A percentile compares a stretch with the other conserved stretches of the same genome.
Evolutionary conservation across 139 green algal genomes (phyloP).

Genomic region (Yamagishiella unicocca): DNA sequence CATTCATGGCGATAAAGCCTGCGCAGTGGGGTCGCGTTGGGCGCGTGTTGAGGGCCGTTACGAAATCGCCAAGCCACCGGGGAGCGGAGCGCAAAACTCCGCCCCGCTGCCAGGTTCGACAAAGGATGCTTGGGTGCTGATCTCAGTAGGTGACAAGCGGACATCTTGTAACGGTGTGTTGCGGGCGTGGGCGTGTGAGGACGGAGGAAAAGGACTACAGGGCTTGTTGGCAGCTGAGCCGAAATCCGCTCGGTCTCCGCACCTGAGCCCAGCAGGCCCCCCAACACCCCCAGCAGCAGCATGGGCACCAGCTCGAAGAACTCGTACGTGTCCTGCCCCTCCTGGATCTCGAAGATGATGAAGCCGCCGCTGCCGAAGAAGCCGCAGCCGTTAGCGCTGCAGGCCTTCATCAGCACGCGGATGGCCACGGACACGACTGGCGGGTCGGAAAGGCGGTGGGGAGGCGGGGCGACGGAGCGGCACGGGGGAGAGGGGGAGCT

Average conservation of each 20-base stretch:
- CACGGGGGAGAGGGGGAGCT: too few relatives aligned
- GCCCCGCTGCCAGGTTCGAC: too few relatives aligned
- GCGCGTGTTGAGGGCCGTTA: too few relatives aligned
- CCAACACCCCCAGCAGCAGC: constrained; percentile 83
- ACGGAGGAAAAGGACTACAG: neutral
- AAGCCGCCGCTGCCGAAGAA: constrained; percentile 82
- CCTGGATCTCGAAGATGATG: constrained; percentile 80
- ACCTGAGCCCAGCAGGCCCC: constrained; percentile 77
- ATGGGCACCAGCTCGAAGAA: constrained; percentile 83
- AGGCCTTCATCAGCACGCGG: constrained; percentile 76
- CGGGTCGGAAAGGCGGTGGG: neutral
- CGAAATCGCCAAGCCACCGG: too few relatives aligned
- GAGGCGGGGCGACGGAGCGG: neutral
- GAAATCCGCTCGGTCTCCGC: too few relatives aligned
- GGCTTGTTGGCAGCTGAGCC: too few relatives aligned
- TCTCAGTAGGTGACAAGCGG: too few relatives aligned
- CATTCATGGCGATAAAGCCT: constrained; percentile 81
- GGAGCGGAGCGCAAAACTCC: too few relatives aligned
- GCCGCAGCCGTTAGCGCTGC: constrained; percentile 69
- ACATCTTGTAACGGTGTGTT: too few relatives aligned
- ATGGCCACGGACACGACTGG: constrained; percentile 68
- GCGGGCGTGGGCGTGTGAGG: too few relatives aligned
- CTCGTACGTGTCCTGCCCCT: constrained; percentile 80
- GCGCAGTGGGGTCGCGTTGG: neutral
- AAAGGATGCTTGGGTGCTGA: too few relatives aligned